phyloP scores from a whole-genome alignment of 768 basidiomycete genomes.

The Mycena haematopus region DNA sequence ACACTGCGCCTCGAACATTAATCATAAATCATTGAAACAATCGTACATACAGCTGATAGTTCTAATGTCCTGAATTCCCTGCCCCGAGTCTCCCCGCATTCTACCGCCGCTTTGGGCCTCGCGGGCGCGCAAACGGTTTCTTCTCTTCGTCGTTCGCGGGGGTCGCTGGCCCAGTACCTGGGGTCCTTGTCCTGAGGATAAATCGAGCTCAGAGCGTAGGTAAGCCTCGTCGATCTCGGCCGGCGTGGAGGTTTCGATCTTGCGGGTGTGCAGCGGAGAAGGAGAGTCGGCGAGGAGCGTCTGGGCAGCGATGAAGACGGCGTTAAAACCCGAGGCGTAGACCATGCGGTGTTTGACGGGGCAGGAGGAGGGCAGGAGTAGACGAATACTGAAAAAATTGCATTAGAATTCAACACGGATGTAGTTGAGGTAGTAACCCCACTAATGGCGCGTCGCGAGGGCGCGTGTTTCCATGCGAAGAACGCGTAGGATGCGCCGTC shows the following conservation, averaged over 20 bases:
- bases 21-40: background rate
- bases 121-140: slow-evolving; percentile 71
- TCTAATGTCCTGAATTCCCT: background rate
- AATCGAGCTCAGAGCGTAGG: slow-evolving; percentile 63
- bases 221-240: slow-evolving; percentile 70
- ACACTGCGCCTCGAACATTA: no score
- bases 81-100: slow-evolving; percentile 3
- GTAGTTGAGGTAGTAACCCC: slow-evolving; percentile 28
- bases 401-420: background rate
- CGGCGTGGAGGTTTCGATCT: slow-evolving; percentile 86
- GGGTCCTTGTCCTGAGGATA: slow-evolving; percentile 31
- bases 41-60: slow-evolving; percentile 9
- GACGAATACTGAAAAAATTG: slow-evolving; percentile 72
- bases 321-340: slow-evolving; percentile 74
- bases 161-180: slow-evolving; percentile 27
- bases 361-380: slow-evolving; percentile 85
- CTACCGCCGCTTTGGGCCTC: slow-evolving; percentile 65
- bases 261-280: slow-evolving; percentile 55
- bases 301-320: slow-evolving; percentile 64
- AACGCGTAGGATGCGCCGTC: slow-evolving; percentile 73
- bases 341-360: slow-evolving; percentile 90
- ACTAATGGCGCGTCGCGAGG: slow-evolving; percentile 68
- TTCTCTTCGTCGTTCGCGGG: slow-evolving; percentile 34
- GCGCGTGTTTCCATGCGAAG: slow-evolving; percentile 65
- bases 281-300: slow-evolving; percentile 49